These are phyloP conservation scores for Apiotrichum gracile DNA, from an alignment of 1,284 basidiomycete genomes.

Conservation along the genomic window DNA sequence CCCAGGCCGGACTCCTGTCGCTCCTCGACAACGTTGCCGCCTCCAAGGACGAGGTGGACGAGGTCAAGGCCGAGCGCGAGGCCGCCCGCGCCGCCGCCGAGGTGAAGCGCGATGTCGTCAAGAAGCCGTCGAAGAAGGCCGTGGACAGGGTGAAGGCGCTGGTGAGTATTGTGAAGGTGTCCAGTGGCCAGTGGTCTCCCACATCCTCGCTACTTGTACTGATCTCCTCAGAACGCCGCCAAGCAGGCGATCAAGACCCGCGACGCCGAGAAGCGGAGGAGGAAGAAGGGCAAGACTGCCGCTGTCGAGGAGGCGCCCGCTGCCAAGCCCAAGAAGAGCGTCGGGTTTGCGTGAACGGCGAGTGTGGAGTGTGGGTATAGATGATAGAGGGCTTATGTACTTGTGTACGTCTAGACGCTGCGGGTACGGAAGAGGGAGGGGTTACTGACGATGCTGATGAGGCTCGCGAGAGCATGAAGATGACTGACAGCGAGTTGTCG, in stretches of 20 bases:
- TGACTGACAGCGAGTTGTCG: no score
- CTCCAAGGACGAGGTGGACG: slow-evolving; percentile 19
- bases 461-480: no score
- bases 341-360: slow-evolving; percentile 14
- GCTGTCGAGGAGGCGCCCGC: background rate
- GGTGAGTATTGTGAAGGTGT: slow-evolving; percentile 18
- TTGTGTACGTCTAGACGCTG: background rate
- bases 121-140: slow-evolving; percentile 20
- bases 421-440: background rate
- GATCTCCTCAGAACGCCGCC: slow-evolving; percentile 5
- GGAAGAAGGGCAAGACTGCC: slow-evolving; percentile 12
- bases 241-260: slow-evolving; percentile 13
- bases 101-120: slow-evolving; percentile 2
- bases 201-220: no score
- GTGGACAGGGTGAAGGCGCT: slow-evolving; percentile 23
- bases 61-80: slow-evolving; percentile 16
- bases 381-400: background rate
- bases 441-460: no score
- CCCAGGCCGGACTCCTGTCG: slow-evolving; percentile 21
- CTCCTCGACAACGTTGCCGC: slow-evolving; percentile 27
- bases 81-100: slow-evolving; percentile 5
- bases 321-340: slow-evolving; percentile 9
- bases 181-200: no score
- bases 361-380: background rate
- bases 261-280: slow-evolving; percentile 21